Evolutionary conservation across 306 rosid genomes (phyloP), one percentile per base, ranked within the genome.

Genomic region (Quercus aquifolioides): DNA sequence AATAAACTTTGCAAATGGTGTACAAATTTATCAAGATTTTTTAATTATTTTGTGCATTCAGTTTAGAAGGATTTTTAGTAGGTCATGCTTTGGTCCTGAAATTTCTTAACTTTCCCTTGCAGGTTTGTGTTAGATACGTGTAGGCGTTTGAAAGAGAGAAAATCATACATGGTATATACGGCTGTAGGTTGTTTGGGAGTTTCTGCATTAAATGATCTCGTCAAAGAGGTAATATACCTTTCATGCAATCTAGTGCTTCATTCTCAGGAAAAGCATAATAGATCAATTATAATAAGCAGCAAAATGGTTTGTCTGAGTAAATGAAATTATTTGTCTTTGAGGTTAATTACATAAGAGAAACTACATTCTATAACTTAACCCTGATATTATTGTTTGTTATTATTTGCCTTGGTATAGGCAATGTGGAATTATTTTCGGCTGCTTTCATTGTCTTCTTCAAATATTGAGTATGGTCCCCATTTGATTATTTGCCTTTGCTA

Each of bases 121-220:
- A 94, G 98, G 86, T 94, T 94, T 87, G 97, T 94, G 80, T 79
- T 84, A 26, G 86, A 87, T 77, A 70, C 92, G 17, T 94, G 99
- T 77, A 83, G 87, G 76, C 88, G 79, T 10, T 74, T 94, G 88
- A 90, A 79, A 80, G 99, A 94, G 92, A 90, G 72, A 82, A 94
- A 94, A 71, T 87, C 97, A 3, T 94, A 92, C 79, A 86, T 94
- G 97, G 88, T 92, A 23, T 92, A 94, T 84, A 86, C 97, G 51
- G 99, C 97, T 84, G 84, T 92, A 21, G 97, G 95, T 19, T 94
- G 97, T 87, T 85, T 94, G 46, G 97, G 98, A 80, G 74, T 92
- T 80, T 79, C 92, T 55, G 94, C 94, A 64, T 77, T 92, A 82
- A 85, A 83, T 33, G 98, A 92, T 81, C 80, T 92, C 64, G 38